These are phyloP conservation scores for Tolypocladium nubicola DNA, from an alignment of 2,329 filamentous ascomycete species.

Conservation along the genomic window DNA sequence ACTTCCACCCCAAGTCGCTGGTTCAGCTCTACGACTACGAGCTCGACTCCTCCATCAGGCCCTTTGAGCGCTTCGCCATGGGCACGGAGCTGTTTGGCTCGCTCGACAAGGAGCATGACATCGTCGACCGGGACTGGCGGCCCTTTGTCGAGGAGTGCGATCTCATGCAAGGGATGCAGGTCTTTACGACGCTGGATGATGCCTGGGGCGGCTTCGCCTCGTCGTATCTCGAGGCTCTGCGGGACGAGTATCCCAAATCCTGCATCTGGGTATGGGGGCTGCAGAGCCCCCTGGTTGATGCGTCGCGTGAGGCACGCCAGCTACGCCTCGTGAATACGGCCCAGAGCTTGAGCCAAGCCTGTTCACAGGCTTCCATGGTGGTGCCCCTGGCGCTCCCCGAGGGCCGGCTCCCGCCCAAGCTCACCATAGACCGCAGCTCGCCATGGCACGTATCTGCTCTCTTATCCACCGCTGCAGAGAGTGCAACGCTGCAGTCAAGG, in stretches of 20 bases:
- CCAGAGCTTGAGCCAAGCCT: conserved; percentile 57
- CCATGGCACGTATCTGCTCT: conserved; percentile 75
- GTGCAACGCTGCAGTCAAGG: conserved; percentile 64
- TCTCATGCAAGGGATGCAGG: conserved; percentile 77
- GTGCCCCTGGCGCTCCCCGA: conserved; percentile 63
- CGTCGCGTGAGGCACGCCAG: conserved; percentile 38
- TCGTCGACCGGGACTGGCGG: conserved; percentile 83
- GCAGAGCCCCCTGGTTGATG: conserved; percentile 48
- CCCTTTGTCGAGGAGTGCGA: conserved; percentile 90
- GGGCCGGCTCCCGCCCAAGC: conserved; percentile 39
- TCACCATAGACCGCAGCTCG: conserved; percentile 52
- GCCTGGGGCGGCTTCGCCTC: conserved; percentile 72
- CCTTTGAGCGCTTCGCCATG: conserved; percentile 83
- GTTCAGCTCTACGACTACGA: conserved; percentile 84
- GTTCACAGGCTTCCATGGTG: conserved; percentile 63
- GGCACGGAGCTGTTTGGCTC: conserved; percentile 67
- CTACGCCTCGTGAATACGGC: conserved; percentile 64
- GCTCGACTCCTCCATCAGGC: conserved; percentile 66
- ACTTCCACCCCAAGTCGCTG: conserved; percentile 79
- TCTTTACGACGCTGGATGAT: conserved; percentile 62
- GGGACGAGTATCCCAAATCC: conserved; percentile 86
- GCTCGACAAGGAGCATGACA: conserved; percentile 70
- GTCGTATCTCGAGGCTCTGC: conserved; percentile 62
- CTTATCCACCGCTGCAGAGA: conserved; percentile 67
- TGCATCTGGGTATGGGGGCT: conserved; percentile 81